phyloP scores from a whole-genome alignment of 768 basidiomycete species.

The Mycena alexandri region DNA sequence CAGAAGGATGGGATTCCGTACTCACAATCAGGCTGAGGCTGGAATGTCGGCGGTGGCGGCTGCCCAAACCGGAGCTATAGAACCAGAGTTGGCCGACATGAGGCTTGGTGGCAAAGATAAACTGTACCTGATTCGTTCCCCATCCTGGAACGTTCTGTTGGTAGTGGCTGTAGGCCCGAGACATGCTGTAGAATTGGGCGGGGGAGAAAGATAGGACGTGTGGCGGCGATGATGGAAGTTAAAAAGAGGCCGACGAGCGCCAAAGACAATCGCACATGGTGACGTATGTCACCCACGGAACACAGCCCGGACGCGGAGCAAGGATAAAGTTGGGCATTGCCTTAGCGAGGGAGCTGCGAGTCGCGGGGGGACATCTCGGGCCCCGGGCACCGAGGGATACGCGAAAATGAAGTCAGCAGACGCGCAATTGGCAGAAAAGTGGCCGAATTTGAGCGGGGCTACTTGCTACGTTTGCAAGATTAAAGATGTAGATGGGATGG shows the following conservation, averaged over 20 bases:
- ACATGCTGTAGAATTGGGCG: slow-evolving; percentile 51
- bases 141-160: slow-evolving; percentile 61
- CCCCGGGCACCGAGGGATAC: too few species aligned
- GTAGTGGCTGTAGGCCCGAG: slow-evolving; percentile 52
- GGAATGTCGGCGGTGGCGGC: slow-evolving; percentile 55
- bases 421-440: too few species aligned
- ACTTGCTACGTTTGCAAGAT: too few species aligned
- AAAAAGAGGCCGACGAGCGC: slow-evolving; percentile 11
- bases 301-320: neutral
- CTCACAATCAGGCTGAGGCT: slow-evolving; percentile 68
- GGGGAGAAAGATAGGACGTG: slow-evolving; percentile 13
- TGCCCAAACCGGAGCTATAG: slow-evolving; percentile 58
- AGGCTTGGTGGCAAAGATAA: slow-evolving; percentile 18
- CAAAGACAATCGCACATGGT: neutral
- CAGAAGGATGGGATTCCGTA: slow-evolving; percentile 33
- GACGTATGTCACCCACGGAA: slow-evolving; percentile 3
- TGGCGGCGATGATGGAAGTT: slow-evolving; percentile 6
- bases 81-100: slow-evolving; percentile 5
- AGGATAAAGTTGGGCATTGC: neutral
- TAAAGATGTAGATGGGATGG: too few species aligned
- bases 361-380: too few species aligned
- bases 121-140: slow-evolving; percentile 60
- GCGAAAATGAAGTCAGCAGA: too few species aligned
- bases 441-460: too few species aligned
- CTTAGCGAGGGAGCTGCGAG: neutral